Evolutionary conservation across 2,329 filamentous ascomycete species (phyloP).

Genomic region (Verticillium klebahnii): DNA sequence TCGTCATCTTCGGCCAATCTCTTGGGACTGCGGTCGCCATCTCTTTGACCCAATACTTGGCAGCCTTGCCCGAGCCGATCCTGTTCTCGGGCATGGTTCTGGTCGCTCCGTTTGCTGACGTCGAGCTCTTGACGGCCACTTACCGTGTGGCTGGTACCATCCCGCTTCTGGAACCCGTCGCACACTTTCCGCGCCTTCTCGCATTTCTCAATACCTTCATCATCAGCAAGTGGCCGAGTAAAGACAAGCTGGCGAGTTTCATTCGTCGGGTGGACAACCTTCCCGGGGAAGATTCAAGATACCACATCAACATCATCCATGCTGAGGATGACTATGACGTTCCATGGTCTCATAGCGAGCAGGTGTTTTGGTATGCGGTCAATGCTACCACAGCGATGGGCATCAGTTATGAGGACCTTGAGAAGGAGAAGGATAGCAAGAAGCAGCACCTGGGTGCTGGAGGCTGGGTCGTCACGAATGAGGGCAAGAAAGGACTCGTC

Average conservation of each 20-base stretch:
- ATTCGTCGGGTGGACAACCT: slow-evolving; percentile 19
- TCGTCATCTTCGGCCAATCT: slow-evolving; percentile 56
- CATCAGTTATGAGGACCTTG: slow-evolving; percentile 39
- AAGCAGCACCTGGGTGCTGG: slow-evolving; percentile 39
- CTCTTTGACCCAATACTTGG: slow-evolving; percentile 24
- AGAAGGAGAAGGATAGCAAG: slow-evolving; percentile 32
- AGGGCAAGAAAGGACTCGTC: slow-evolving; percentile 41
- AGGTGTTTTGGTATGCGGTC: slow-evolving; percentile 50
- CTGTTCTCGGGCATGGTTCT: slow-evolving; percentile 51
- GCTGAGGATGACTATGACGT: slow-evolving; percentile 49
- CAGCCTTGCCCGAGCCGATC: slow-evolving; percentile 24
- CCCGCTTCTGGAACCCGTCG: slow-evolving; percentile 48
- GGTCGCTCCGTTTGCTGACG: slow-evolving; percentile 52
- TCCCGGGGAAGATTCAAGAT: slow-evolving; percentile 17
- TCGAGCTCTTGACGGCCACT: slow-evolving; percentile 47
- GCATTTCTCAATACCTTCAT: slow-evolving; percentile 42
- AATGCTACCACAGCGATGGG: slow-evolving; percentile 35
- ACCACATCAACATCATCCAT: slow-evolving; percentile 44
- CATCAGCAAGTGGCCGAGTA: slow-evolving; percentile 44
- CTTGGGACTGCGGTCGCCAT: slow-evolving; percentile 46
- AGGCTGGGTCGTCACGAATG: slow-evolving; percentile 45
- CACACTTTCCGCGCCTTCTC: slow-evolving; percentile 39
- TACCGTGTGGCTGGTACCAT: slow-evolving; percentile 52
- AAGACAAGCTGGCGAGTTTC: slow-evolving; percentile 35
- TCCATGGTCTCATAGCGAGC: slow-evolving; percentile 42